Base-by-base conservation (phyloP, 768 basidiomycete species). In the Boletus insuetus region DNA sequence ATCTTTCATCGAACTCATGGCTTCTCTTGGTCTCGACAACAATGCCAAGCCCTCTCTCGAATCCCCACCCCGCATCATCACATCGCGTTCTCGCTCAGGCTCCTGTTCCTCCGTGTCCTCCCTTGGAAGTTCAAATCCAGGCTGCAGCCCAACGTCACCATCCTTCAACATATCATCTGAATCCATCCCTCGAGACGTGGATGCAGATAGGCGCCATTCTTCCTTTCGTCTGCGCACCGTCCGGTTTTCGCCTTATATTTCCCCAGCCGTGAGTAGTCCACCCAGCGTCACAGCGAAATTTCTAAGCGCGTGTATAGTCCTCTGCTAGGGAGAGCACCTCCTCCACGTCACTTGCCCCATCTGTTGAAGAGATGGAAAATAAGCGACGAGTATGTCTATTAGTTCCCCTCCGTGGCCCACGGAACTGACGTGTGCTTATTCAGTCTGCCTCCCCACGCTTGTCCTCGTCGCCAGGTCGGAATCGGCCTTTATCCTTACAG, bases 1-100 rank as follows among this genome's bases (percentile, higher is more conserved):
- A 66, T 91, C 91, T 53, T 93, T 93, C 70, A 84, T 90, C 55
- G 85, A 91, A 75, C 87, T 93, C 69, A 90, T 93, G 89, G 82
- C 83, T 58, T 82, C 91, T 56, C 77, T 93, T 62, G 91, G 88
- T 59, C 78, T 92, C 70, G 83, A 88, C 60, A 79, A 79, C 60
- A 60, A 71, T 31, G 45, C 74, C 50, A 70, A 74, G 45, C 58
- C 67, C 58, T 60, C 68, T 24, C 14, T 14, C 6, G 34, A 35
- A 35, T 35, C 34, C 12, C 63, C 73, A 45, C 50, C 73, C 62
- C 63, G 60, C 57, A 59, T 69, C 58, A 58, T 38, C 37, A 32
- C 52, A 5, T 39, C 60, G 19, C 71, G 67, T 53, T 67, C 70
- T 53, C 72, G 68, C 62, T 75, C 75, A 29, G 75, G 77, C 24